Evolutionary conservation across 2,329 filamentous ascomycete genomes (phyloP), one percentile per base, ranked within the genome.

Genomic region (Huntiella savannae): DNA sequence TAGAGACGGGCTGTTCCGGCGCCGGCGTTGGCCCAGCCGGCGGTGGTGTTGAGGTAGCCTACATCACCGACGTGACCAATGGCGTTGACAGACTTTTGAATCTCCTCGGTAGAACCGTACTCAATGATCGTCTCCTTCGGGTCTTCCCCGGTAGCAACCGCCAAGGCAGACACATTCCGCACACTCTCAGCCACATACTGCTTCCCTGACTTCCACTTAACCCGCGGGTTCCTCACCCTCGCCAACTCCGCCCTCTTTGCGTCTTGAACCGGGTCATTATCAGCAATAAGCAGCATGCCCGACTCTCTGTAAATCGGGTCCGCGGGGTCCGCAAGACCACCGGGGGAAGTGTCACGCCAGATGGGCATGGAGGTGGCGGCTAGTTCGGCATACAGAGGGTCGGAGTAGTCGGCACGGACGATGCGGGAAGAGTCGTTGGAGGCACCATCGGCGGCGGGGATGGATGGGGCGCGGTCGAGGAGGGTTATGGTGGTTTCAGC

Each of bases 11-110:
- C 60, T 76, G 88, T 82, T 11, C 70, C 73, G 40, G 69, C 71
- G 51, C 77, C 78, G 0, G 84, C 83, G 57, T 93, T 72, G 2
- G 80, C 83, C 85, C 85, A 93, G 4, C 85, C 85, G 35, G 77
- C 80, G 22, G 69, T 66, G 45, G 69, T 68, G 59, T 93, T 92
- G 46, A 82, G 61, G 60, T 87, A 92, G 16, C 79, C 83, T 67
- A 68, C 76, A 51, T 68, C 69, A 11, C 75, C 82, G 28, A 68
- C 69, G 49, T 62, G 60, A 37, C 68, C 71, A 5, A 66, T 64
- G 0, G 66, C 71, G 8, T 65, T 63, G 28, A 72, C 57, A 5
- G 58, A 61, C 4, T 57, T 56, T 35, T 61, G 60, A 45, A 79
- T 64, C 16, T 63, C 65, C 22, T 61, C 57, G 8, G 57, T 54